A percentile compares a stretch with the other conserved stretches of the same genome.
phyloP scores from a whole-genome alignment of 179 eudicot genomes.

The Corrigiola litoralis region DNA sequence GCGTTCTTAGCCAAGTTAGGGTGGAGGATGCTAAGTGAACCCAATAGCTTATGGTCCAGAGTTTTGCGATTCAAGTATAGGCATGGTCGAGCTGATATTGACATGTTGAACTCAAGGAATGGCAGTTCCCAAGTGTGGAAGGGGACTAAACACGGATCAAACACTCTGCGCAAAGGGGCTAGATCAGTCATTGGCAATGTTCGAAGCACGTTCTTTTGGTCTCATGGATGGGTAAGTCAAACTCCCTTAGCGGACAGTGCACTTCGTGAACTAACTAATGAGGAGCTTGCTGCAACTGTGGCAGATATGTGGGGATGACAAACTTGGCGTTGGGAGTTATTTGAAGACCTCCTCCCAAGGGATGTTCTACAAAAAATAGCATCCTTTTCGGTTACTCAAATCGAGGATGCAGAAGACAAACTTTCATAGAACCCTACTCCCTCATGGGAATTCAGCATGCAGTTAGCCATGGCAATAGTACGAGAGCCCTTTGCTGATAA shows the following conservation, averaged over 20 bases:
- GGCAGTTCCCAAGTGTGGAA: neutral
- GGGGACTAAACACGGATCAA: neutral
- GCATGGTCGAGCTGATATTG: neutral
- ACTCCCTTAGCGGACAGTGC: too few species aligned
- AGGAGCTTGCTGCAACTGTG: neutral
- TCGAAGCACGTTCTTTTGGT: neutral
- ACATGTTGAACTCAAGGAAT: neutral
- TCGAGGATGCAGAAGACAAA: neutral
- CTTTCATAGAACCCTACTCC: neutral
- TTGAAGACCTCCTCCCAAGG: neutral
- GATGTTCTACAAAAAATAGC: neutral
- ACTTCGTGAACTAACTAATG: neutral
- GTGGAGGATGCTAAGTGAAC: neutral
- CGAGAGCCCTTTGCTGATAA: neutral
- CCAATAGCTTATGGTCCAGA: neutral
- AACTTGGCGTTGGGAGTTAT: neutral
- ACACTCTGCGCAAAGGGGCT: neutral
- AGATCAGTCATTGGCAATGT: neutral
- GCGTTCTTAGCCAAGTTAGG: neutral
- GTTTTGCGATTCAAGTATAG: neutral
- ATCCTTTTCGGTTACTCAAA: neutral
- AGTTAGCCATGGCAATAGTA: neutral
- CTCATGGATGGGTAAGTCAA: neutral
- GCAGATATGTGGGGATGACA: neutral
- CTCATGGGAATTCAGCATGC: neutral